These are phyloP conservation scores for Lactarius tabidus DNA, from an alignment of 768 basidiomycete genomes.

Conservation along the genomic window DNA sequence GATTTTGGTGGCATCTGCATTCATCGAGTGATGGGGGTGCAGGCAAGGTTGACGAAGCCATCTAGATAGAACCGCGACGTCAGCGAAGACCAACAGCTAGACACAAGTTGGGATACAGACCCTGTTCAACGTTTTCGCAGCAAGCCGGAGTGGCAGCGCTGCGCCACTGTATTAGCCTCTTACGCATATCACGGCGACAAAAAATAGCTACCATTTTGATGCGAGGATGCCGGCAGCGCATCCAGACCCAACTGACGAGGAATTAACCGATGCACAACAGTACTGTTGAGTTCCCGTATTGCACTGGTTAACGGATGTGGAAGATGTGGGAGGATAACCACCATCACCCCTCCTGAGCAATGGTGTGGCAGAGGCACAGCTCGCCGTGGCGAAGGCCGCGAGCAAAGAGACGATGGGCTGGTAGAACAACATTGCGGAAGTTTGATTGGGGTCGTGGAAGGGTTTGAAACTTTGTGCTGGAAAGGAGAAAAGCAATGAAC, in stretches of 20 bases:
- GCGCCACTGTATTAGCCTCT: not conserved
- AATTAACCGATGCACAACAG: no score
- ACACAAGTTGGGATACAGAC: conserved; percentile 1
- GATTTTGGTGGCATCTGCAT: not conserved
- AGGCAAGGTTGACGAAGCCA: not conserved
- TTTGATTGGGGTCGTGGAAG: not conserved
- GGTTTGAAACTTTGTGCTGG: conserved; percentile 5
- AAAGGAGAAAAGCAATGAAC: not conserved
- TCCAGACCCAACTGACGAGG: no score
- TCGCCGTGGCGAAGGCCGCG: not conserved
- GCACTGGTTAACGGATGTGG: not conserved
- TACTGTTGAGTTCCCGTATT: not conserved
- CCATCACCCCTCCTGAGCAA: conserved; percentile 2
- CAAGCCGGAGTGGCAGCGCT: not conserved
- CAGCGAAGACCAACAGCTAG: not conserved
- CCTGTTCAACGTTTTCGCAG: not conserved
- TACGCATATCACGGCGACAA: not conserved
- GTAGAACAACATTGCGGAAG: conserved; percentile 9
- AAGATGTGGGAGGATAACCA: not conserved
- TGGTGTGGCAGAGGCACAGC: conserved; percentile 5
- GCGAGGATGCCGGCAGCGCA: no score
- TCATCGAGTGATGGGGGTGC: not conserved
- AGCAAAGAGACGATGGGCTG: conserved; percentile 9
- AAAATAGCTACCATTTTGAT: conserved; percentile 7
- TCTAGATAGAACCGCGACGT: not conserved